phyloP scores from a whole-genome alignment of 306 rosid species.

The Inga leiocalycina region DNA sequence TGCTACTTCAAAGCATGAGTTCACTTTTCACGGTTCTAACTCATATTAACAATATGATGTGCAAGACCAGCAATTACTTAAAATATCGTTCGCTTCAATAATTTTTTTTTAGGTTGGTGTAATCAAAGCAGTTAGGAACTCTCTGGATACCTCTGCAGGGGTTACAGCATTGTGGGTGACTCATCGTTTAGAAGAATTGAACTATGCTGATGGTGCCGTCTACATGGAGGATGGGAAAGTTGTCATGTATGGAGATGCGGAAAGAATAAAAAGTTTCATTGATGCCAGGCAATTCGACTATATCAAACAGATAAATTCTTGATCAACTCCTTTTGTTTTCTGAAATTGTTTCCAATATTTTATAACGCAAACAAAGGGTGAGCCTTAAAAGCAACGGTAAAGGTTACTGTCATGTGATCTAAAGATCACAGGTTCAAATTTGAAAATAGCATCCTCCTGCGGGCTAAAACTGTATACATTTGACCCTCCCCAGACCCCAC shows the following conservation, averaged over 20 bases:
- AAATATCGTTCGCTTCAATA: constrained; percentile 18
- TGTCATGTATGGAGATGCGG: constrained; percentile 58
- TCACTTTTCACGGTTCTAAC: background rate
- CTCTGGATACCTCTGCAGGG: constrained; percentile 61
- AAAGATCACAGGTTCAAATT: too few species aligned
- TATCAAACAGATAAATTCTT: constrained; percentile 53
- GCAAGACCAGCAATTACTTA: constrained; percentile 25
- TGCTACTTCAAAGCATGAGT: constrained; percentile 1
- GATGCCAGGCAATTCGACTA: constrained; percentile 70
- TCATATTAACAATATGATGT: constrained; percentile 1
- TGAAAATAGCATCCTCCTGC: too few species aligned
- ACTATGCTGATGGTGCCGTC: constrained; percentile 82
- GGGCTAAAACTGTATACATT: too few species aligned
- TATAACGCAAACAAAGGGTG: background rate
- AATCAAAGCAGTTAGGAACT: constrained; percentile 71
- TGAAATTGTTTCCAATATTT: background rate
- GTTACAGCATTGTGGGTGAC: constrained; percentile 89
- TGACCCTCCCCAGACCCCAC: too few species aligned
- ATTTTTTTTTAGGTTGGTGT: constrained; percentile 58
- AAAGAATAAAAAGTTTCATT: constrained; percentile 59
- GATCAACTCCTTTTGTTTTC: constrained; percentile 17
- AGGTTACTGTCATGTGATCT: too few species aligned
- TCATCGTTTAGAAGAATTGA: constrained; percentile 88
- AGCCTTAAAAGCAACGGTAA: too few species aligned
- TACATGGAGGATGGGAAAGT: constrained; percentile 88